Evolutionary conservation across 352 stramenopile genomes (phyloP).

Genomic region (Phytophthora ramorum): DNA sequence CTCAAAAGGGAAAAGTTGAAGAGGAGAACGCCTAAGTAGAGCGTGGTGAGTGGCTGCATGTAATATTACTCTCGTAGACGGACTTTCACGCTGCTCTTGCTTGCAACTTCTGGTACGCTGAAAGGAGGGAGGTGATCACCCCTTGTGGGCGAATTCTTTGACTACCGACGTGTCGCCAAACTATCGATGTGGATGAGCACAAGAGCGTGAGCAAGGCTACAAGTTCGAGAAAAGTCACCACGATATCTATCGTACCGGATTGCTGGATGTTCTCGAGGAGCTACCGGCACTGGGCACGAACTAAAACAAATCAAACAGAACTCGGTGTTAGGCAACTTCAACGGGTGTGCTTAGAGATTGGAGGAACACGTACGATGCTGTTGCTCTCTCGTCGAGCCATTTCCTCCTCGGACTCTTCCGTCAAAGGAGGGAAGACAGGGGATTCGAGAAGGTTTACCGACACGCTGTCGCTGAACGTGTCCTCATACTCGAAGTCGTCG

Average conservation of each 20-base stretch:
- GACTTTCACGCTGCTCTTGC: not conserved
- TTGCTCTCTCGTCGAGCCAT: slow-evolving; percentile 66
- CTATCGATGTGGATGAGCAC: slow-evolving; percentile 2
- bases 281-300: slow-evolving; percentile 25
- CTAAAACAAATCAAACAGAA: slow-evolving; percentile 11
- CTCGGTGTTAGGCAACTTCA: slow-evolving; percentile 1
- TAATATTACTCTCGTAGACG: slow-evolving; percentile 19
- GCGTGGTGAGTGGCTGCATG: slow-evolving; percentile 20
- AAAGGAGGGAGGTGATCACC: not conserved
- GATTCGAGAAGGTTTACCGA: slow-evolving; percentile 14
- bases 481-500: slow-evolving; percentile 56
- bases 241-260: slow-evolving; percentile 14
- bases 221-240: not conserved
- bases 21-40: slow-evolving; percentile 19
- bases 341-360: not conserved
- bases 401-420: slow-evolving; percentile 71
- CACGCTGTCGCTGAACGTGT: slow-evolving; percentile 27
- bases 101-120: not conserved
- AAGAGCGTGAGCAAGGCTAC: not conserved
- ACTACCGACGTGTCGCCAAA: slow-evolving; percentile 16
- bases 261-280: slow-evolving; percentile 12
- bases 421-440: slow-evolving; percentile 40
- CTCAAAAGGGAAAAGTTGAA: slow-evolving; percentile 29
- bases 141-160: slow-evolving; percentile 11
- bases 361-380: slow-evolving; percentile 40